phyloP scores from a whole-genome alignment of 768 basidiomycete species.

The Antrodiella citrinella region DNA sequence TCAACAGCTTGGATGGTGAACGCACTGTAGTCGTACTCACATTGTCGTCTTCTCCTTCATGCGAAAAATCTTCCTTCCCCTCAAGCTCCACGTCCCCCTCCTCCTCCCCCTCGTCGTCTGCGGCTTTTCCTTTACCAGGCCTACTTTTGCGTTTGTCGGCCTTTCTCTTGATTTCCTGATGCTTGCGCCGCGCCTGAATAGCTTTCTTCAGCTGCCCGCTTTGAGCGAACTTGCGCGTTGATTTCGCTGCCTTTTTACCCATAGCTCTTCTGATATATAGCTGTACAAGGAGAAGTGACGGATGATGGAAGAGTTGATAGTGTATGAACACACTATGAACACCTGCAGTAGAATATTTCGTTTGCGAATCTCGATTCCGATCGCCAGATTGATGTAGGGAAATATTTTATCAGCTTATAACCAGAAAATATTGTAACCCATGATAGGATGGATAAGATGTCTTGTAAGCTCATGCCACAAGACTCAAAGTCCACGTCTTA shows the following conservation, averaged over 20 bases:
- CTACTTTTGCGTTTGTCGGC: constrained; percentile 45
- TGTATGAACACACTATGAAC: too few species aligned
- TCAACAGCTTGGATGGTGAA: constrained; percentile 3
- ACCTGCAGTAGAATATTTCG: too few species aligned
- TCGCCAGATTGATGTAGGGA: too few species aligned
- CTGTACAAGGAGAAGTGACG: too few species aligned
- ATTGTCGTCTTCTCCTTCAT: constrained; percentile 39
- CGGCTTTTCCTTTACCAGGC: constrained; percentile 12
- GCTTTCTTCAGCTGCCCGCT: constrained; percentile 85
- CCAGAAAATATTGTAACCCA: too few species aligned
- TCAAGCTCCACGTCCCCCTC: constrained; percentile 32
- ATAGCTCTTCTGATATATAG: too few species aligned
- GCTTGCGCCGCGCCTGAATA: constrained; percentile 77
- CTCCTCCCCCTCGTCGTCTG: constrained; percentile 20
- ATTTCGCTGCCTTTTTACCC: constrained; percentile 64
- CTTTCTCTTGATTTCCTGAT: constrained; percentile 69
- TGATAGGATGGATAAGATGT: too few species aligned
- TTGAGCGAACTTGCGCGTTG: constrained; percentile 80
- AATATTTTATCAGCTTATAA: too few species aligned
- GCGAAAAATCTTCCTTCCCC: constrained; percentile 27
- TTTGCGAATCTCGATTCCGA: too few species aligned
- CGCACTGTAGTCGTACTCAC: constrained; percentile 17
- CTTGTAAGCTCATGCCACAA: too few species aligned
- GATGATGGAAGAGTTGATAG: too few species aligned
- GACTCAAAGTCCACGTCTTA: too few species aligned